Conservation (phyloP, 306 rosid species). For the Lablab purpureus region DNA sequence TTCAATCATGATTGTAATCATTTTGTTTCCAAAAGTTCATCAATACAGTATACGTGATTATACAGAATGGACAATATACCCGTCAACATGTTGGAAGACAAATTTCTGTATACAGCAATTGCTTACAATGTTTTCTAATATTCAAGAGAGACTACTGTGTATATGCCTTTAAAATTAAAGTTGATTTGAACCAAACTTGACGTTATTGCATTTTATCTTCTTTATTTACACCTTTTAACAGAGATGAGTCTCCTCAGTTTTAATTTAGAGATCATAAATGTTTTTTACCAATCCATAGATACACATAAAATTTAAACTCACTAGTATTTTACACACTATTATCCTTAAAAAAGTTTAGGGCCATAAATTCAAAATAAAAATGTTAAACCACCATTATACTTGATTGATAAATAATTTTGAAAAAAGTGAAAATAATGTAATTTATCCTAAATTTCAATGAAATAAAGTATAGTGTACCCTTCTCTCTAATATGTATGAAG, state of each 20-base stretch:
- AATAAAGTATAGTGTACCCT: not conserved
- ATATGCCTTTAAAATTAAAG: not conserved
- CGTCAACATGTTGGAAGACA: conserved; percentile 25
- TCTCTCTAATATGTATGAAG: not conserved
- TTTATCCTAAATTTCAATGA: not conserved
- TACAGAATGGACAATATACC: conserved; percentile 2
- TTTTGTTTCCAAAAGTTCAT: conserved; percentile 46
- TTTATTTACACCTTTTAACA: not conserved
- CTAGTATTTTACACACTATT: no score
- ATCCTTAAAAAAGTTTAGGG: no score
- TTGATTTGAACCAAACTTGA: not conserved
- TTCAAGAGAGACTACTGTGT: not conserved
- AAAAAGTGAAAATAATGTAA: no score
- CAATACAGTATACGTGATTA: not conserved
- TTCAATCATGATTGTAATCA: conserved; percentile 41
- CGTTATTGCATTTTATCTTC: not conserved
- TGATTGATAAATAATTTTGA: no score
- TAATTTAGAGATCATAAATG: not conserved
- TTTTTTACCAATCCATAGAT: no score
- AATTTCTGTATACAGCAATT: not conserved
- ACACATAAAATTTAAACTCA: no score
- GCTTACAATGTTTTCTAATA: not conserved
- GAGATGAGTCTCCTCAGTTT: not conserved
- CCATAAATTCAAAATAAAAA: no score
- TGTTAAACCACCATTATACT: no score